phyloP scores from a whole-genome alignment of 176 grass and related monocot genomes.

The Aegilops speltoides region DNA sequence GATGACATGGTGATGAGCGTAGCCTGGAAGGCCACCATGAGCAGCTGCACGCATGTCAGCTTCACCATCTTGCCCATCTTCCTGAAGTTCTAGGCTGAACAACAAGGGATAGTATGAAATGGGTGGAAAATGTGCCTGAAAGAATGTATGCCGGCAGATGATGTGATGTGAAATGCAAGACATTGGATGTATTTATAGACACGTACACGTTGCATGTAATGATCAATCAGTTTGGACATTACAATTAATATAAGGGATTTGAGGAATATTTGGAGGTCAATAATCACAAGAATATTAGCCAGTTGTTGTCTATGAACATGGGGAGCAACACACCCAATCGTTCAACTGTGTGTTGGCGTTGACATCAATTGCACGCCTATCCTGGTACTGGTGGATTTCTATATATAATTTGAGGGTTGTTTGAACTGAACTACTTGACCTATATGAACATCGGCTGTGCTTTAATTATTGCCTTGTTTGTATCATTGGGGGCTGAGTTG shows the following conservation, averaged over 20 bases:
- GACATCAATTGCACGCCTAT: neutral
- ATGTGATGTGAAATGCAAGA: no score
- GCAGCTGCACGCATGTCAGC: neutral
- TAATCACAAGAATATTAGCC: neutral
- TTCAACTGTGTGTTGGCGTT: neutral
- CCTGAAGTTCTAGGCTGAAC: neutral
- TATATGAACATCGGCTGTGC: no score
- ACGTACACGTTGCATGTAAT: neutral
- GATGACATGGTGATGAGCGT: slow-evolving; percentile 9
- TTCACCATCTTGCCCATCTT: neutral
- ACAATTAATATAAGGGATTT: neutral
- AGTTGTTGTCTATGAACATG: slow-evolving; percentile 21
- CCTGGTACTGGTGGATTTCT: neutral
- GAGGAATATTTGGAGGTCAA: slow-evolving; percentile 25
- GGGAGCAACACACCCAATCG: neutral
- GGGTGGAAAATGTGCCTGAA: neutral
- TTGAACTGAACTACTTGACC: neutral
- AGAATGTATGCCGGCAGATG: no score
- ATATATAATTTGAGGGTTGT: neutral
- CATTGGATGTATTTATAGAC: slow-evolving; percentile 26
- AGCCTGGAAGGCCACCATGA: slow-evolving; percentile 23
- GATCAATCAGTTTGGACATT: neutral
- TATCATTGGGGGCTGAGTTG: no score
- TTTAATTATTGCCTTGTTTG: no score
- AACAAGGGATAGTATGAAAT: neutral